Evolutionary conservation across 305 asterid species (phyloP), one percentile per base, ranked within the genome.

Genomic region (Striga hermonthica): DNA sequence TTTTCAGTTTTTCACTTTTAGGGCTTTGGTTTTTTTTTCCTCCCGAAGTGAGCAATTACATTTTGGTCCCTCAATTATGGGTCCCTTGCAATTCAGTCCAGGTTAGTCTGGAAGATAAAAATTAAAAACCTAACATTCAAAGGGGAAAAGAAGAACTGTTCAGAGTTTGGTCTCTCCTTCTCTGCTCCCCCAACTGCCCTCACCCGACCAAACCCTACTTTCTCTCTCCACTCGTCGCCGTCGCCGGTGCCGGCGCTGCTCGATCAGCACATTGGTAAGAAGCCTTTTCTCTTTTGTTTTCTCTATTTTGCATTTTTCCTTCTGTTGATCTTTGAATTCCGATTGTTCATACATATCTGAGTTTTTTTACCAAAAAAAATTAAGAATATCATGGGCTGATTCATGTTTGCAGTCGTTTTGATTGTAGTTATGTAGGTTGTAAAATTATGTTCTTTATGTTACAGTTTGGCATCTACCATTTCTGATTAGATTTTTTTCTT

Each of bases 151-250:
- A 22, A 22, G 31, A 22, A 22, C 31, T 22, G 31, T 22, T 22
- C 31, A 22, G 31, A 22, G 31, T 22, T 22, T 22, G 31, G 31
- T 0, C 31, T 22, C 31, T 22, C 31, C 31, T 13, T 16, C 57
- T 16, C 35, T 12, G 16, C 31, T 8, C 57, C 36, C 10, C 7
- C 7, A 41, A n/a, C 54, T 48, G 22, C 54, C 54, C 54, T 48
- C 12, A 48, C 54, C 54, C 16, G 22, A 14, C 54, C 54, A n/a
- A 48, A 48, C 54, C 54, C 16, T 48, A 48, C 22, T 48, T n/a
- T 12, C 12, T 8, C 4, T n/a, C 12, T n/a, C 54, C 16, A 4
- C 50, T 44, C 54, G 54, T 3, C 54, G 54, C 7, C 50, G 50
- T 11, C 54, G 54, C 7, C 54, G 54, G 13, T 8, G 22, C 22